Conservation (phyloP, 1,139 yeast species). For the Geotrichum histeridarum region DNA sequence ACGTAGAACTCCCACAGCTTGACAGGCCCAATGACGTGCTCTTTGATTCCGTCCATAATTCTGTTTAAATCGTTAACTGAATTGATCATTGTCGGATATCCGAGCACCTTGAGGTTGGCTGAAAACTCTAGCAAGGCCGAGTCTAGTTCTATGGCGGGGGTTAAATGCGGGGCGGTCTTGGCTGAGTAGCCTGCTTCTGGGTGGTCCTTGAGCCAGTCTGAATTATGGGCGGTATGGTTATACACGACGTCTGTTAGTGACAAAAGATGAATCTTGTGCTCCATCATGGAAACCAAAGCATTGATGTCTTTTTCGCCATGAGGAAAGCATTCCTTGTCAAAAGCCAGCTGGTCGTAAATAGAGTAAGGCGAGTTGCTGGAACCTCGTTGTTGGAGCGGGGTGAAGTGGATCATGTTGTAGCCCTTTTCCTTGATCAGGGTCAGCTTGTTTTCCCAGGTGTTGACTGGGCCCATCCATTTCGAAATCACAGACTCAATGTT, state of each 20-base stretch:
- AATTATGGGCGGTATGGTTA: constrained; percentile 91
- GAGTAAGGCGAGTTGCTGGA: constrained; percentile 89
- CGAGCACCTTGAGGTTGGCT: constrained; percentile 46
- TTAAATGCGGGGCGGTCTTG: constrained; percentile 83
- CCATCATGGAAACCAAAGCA: constrained; percentile 47
- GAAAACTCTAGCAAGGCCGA: constrained; percentile 61
- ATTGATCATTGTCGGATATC: constrained; percentile 54
- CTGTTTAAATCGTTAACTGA: constrained; percentile 50
- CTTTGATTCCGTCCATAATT: constrained; percentile 61
- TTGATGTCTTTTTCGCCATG: constrained; percentile 45
- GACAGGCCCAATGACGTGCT: constrained; percentile 60
- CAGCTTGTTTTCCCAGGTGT: constrained; percentile 64
- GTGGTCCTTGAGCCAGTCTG: constrained; percentile 74
- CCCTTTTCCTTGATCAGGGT: constrained; percentile 61
- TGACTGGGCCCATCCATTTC: constrained; percentile 76
- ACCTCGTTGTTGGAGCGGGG: constrained; percentile 88
- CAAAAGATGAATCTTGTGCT: constrained; percentile 55
- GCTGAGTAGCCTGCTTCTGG: constrained; percentile 89
- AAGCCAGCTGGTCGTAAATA: constrained; percentile 74
- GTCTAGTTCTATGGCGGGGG: constrained; percentile 81
- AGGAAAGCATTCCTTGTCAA: constrained; percentile 63
- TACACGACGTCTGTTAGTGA: constrained; percentile 88
- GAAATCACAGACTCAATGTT: constrained; percentile 82
- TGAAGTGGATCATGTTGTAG: constrained; percentile 92
- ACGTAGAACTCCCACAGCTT: constrained; percentile 88